Conservation (phyloP, 139 green algal species). For the Chlamydomonas sp. region DNA sequence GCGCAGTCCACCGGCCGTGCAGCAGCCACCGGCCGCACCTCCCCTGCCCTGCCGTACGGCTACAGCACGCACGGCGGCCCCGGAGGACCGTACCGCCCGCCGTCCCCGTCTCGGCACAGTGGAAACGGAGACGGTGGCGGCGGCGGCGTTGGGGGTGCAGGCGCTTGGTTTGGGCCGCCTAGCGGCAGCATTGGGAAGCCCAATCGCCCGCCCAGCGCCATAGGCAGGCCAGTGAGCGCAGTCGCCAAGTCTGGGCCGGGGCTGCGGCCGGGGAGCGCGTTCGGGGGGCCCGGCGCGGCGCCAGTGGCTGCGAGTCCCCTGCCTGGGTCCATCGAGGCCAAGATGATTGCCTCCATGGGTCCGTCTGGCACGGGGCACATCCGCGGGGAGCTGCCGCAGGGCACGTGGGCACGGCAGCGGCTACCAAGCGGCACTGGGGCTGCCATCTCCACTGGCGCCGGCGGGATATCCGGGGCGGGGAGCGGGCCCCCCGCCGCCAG, state of each 20-base stretch:
- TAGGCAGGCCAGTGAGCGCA: background rate
- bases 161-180: conserved; percentile 25
- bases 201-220: background rate
- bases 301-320: background rate
- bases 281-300: background rate
- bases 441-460: background rate
- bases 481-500: background rate
- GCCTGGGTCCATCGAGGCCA: background rate
- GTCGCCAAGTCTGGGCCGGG: background rate
- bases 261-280: background rate
- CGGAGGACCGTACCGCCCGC: background rate
- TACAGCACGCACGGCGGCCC: background rate
- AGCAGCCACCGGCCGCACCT: background rate
- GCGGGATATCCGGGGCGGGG: background rate
- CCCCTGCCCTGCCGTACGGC: background rate
- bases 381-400: conserved; percentile 12
- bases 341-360: background rate
- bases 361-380: background rate
- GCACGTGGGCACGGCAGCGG: background rate
- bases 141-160: background rate
- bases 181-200: conserved; percentile 17
- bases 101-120: background rate
- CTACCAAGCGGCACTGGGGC: background rate
- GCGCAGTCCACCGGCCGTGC: background rate
- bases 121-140: background rate